Evolutionary conservation across 129 eudicot species (phyloP).

Genomic region (Escallonia rubra): DNA sequence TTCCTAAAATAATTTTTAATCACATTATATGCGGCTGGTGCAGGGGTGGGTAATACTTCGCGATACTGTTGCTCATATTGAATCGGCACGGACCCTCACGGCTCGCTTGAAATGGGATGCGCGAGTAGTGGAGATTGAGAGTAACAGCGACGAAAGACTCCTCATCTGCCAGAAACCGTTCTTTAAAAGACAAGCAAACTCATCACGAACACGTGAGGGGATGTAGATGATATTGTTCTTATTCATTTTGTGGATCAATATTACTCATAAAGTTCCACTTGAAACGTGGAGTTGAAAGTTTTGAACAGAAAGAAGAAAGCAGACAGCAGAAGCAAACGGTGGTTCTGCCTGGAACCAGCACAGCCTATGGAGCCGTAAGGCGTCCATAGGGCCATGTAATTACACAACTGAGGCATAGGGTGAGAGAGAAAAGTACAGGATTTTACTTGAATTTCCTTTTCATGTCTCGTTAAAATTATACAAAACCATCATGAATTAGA

Average conservation of each 20-base stretch:
- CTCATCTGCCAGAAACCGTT: conserved; percentile 93
- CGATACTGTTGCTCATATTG: conserved; percentile 56
- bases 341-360: conserved; percentile 17
- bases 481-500: conserved; percentile 32
- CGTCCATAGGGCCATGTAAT: conserved; percentile 57
- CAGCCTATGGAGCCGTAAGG: conserved; percentile 68
- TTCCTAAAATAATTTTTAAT: conserved; percentile 10
- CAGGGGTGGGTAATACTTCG: conserved; percentile 95
- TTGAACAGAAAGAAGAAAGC: conserved; percentile 44
- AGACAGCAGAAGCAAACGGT: conserved; percentile 14
- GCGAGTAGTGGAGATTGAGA: conserved; percentile 85
- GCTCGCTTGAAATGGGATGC: conserved; percentile 90
- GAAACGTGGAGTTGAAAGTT: conserved; percentile 32
- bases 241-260: conserved; percentile 28
- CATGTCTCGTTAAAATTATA: conserved; percentile 33
- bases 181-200: conserved; percentile 56
- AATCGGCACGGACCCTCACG: conserved; percentile 61
- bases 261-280: conserved; percentile 14
- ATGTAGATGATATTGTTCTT: conserved; percentile 32
- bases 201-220: conserved; percentile 11
- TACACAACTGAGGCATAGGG: conserved; percentile 45
- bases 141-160: conserved; percentile 77
- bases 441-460: conserved; percentile 31
- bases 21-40: conserved; percentile 5
- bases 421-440: conserved; percentile 30